Percentiles rank a stretch among this genome's conserved stretches.
These are phyloP conservation scores for Laburnicola sp. DNA, from an alignment of 2,329 filamentous ascomycete genomes.

Conservation along the genomic window DNA sequence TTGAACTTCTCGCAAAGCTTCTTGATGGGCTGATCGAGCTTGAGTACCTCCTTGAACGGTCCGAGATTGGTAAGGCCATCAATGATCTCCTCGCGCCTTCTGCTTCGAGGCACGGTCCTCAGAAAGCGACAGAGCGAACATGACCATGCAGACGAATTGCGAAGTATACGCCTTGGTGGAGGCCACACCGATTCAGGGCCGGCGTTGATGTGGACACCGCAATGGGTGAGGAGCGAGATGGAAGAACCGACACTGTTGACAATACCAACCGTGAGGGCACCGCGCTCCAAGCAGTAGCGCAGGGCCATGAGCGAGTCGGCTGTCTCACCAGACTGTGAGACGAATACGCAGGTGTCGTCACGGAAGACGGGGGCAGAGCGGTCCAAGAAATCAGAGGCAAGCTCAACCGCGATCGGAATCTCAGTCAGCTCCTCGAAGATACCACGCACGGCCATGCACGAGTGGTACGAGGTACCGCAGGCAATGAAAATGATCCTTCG, in stretches of 20 bases:
- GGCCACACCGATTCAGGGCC: slow-evolving; percentile 98
- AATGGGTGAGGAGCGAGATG: slow-evolving; percentile 98
- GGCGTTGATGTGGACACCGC: slow-evolving; percentile 99
- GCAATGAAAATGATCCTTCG: slow-evolving; percentile 98
- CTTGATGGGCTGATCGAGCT: slow-evolving; percentile 93
- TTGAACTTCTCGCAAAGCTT: slow-evolving; percentile 91
- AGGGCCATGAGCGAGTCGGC: slow-evolving; percentile 97
- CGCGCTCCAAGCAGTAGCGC: slow-evolving; percentile 96
- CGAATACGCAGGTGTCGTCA: slow-evolving; percentile 98
- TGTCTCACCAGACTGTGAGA: slow-evolving; percentile 98
- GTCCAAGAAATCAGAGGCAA: slow-evolving; percentile 98
- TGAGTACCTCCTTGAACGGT: slow-evolving; percentile 86
- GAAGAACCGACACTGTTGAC: slow-evolving; percentile 98
- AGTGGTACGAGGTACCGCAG: slow-evolving; percentile 97
- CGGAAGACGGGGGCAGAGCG: slow-evolving; percentile 97
- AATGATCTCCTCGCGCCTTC: slow-evolving; percentile 93
- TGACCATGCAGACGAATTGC: slow-evolving; percentile 99
- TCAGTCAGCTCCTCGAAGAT: slow-evolving; percentile 97
- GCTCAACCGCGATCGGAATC: slow-evolving; percentile 94
- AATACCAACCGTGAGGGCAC: slow-evolving; percentile 94
- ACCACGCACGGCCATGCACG: slow-evolving; percentile 98
- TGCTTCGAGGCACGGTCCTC: slow-evolving; percentile 97
- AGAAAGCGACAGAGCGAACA: slow-evolving; percentile 95
- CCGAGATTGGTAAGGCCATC: slow-evolving; percentile 85
- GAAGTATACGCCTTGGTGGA: slow-evolving; percentile 99